Base-by-base conservation (phyloP, 2,329 filamentous ascomycete genomes). In the Canariomyces notabilis region DNA sequence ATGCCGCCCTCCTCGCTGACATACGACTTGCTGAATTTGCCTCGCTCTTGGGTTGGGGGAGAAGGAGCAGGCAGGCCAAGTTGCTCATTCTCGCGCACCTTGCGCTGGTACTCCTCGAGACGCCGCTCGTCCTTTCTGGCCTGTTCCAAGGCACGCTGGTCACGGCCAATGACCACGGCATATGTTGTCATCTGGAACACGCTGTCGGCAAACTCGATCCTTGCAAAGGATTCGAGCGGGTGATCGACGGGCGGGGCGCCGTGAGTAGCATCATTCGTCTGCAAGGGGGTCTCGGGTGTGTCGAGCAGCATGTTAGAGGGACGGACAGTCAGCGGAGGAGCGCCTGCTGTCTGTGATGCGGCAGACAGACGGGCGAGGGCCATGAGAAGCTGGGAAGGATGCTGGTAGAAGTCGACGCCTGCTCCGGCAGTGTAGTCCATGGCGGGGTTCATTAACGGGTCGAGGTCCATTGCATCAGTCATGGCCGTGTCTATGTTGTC, bases 111-210 rank as follows among this genome's bases (percentile, higher is more conserved):
- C 42, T 70, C 67, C 32, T 73, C 69, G 26, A 67, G 65, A 26
- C 72, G 68, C 50, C 67, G 73, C 59, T 76, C 72, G 48, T 79
- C 72, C 45, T 68, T 68, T 36, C 72, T 70, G 18, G 78, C 79
- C 55, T 77, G 72, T 44, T 73, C 67, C 53, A 80, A 65, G 8
- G 80, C 80, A 42, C 72, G 67, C 57, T 82, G 74, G 63, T 89
- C 85, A 50, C 86, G 82, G 44, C 85, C 85, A 21, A 90, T 79
- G 46, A 86, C 77, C 56, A 89, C 76, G 42, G 79, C 75, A 57
- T 83, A 83, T 1, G 84, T 88, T 42, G 82, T 87, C 80, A 90
- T 85, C 65, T 87, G 85, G 63, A 87, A 89, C 46, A 82, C 77
- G 60, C 85, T 84, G 68, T 90, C 86, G 55, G 77, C 75, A 61